A percentile compares a stretch with the other conserved stretches of the same genome.
Evolutionary conservation across 23 red algal species (phyloP).

Genomic region (Agarophyton chilense): DNA sequence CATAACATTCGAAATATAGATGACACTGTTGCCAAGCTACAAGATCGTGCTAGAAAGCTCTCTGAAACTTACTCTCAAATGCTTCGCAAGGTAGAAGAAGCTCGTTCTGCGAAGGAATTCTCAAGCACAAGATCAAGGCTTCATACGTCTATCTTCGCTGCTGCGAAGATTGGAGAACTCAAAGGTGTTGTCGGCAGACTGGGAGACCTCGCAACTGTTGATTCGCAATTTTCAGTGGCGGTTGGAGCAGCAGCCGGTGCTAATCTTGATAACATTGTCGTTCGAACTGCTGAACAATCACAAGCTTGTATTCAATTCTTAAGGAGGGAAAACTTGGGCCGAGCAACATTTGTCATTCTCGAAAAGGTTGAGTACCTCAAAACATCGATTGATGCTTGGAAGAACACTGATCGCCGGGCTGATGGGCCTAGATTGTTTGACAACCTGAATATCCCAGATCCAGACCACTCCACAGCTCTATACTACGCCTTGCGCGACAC

Average conservation of each 20-base stretch:
- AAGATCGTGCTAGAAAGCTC: neutral
- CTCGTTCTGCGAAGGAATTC: conserved; percentile 45
- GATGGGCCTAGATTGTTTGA: conserved; percentile 80
- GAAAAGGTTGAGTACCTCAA: conserved; percentile 89
- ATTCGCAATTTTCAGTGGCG: conserved; percentile 60
- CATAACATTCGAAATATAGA: neutral
- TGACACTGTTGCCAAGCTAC: neutral
- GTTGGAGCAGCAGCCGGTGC: conserved; percentile 79
- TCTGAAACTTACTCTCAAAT: neutral
- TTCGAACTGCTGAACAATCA: conserved; percentile 78
- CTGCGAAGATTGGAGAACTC: conserved; percentile 54
- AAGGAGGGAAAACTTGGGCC: conserved; percentile 71
- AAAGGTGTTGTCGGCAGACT: conserved; percentile 88
- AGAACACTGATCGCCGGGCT: conserved; percentile 14
- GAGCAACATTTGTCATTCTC: conserved; percentile 94
- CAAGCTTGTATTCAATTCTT: conserved; percentile 94
- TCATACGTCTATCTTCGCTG: conserved; percentile 42
- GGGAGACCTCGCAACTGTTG: conserved; percentile 79
- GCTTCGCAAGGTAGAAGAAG: conserved; percentile 61
- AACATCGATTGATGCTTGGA: conserved; percentile 54
- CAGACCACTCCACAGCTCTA: conserved; percentile 59
- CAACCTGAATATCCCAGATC: conserved; percentile 50
- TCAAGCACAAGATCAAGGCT: conserved; percentile 37
- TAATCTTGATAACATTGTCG: conserved; percentile 88
- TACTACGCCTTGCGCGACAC: conserved; percentile 94